A percentile compares a stretch with the other conserved stretches of the same genome.
Conservation (phyloP, 2,329 filamentous ascomycete genomes). For the Exophiala phaeomuriformis region DNA sequence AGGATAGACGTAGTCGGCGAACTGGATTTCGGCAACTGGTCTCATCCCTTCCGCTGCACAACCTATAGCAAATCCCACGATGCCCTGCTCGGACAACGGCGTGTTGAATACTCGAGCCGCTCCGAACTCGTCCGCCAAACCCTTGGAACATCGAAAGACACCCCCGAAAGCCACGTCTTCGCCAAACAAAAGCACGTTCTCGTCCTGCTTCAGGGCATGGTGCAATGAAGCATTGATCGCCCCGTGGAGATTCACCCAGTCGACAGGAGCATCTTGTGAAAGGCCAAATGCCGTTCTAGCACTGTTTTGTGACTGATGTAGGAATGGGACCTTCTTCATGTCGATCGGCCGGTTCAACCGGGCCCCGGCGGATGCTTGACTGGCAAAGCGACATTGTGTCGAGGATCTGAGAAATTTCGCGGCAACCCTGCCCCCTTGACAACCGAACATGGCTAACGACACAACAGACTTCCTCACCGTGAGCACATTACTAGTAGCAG, state of each 20-base stretch:
- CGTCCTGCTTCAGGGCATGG: slow-evolving; percentile 72
- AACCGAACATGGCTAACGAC: slow-evolving; percentile 10
- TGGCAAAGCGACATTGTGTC: slow-evolving; percentile 17
- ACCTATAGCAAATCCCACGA: slow-evolving; percentile 88
- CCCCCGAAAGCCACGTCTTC: slow-evolving; percentile 97
- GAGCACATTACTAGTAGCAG: not conserved
- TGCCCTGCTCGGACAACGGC: slow-evolving; percentile 86
- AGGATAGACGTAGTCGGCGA: slow-evolving; percentile 88
- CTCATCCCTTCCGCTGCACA: slow-evolving; percentile 85
- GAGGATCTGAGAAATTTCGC: slow-evolving; percentile 4
- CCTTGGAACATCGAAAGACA: slow-evolving; percentile 91
- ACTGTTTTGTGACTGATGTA: slow-evolving; percentile 69
- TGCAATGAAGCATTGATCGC: slow-evolving; percentile 85
- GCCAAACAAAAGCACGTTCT: slow-evolving; percentile 83
- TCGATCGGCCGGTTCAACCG: slow-evolving; percentile 79
- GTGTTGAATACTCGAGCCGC: slow-evolving; percentile 92
- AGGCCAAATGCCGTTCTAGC: slow-evolving; percentile 68
- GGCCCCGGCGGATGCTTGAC: slow-evolving; percentile 39
- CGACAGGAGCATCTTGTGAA: slow-evolving; percentile 62
- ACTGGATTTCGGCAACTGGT: slow-evolving; percentile 89
- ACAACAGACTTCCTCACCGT: not conserved
- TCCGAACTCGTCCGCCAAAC: slow-evolving; percentile 79
- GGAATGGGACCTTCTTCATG: slow-evolving; percentile 71
- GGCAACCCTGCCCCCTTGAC: slow-evolving; percentile 8
- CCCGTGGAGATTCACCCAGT: slow-evolving; percentile 88